Conservation (phyloP, 1,284 basidiomycete genomes). For the Vanrija sp. region DNA sequence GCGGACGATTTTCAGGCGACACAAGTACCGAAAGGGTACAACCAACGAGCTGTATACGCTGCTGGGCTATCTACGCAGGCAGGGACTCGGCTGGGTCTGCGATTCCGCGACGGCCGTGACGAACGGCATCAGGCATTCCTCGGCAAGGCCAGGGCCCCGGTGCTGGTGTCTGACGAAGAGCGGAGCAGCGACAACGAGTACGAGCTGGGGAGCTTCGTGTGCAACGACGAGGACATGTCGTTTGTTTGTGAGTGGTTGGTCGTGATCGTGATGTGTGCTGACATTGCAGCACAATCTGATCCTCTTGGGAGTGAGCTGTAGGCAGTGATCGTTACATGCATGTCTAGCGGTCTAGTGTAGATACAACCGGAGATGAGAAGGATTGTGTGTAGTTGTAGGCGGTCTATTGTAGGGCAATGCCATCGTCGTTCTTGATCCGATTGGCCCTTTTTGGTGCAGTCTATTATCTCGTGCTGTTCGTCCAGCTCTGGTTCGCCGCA, state of each 20-base stretch:
- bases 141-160: conserved; percentile 40
- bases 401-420: neutral
- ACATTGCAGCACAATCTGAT: conserved; percentile 5
- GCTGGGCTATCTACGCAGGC: conserved; percentile 45
- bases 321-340: neutral
- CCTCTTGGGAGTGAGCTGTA: conserved; percentile 9
- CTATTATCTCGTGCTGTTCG: neutral
- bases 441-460: too few species aligned
- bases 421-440: neutral
- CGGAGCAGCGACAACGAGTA: conserved; percentile 40
- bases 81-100: conserved; percentile 27
- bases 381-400: neutral
- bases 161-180: conserved; percentile 42
- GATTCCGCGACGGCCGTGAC: conserved; percentile 19
- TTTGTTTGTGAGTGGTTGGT: conserved; percentile 23
- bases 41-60: conserved; percentile 44
- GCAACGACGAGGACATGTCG: conserved; percentile 32
- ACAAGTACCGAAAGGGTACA: conserved; percentile 50
- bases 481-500: conserved; percentile 10
- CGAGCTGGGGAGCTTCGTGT: conserved; percentile 43
- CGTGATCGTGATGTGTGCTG: neutral
- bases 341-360: neutral
- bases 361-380: neutral
- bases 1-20: conserved; percentile 51
- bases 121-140: conserved; percentile 26